Percentiles rank a stretch among this genome's conserved stretches.
phyloP scores from a whole-genome alignment of 2,329 filamentous ascomycete species.

The Dothistroma pini region DNA sequence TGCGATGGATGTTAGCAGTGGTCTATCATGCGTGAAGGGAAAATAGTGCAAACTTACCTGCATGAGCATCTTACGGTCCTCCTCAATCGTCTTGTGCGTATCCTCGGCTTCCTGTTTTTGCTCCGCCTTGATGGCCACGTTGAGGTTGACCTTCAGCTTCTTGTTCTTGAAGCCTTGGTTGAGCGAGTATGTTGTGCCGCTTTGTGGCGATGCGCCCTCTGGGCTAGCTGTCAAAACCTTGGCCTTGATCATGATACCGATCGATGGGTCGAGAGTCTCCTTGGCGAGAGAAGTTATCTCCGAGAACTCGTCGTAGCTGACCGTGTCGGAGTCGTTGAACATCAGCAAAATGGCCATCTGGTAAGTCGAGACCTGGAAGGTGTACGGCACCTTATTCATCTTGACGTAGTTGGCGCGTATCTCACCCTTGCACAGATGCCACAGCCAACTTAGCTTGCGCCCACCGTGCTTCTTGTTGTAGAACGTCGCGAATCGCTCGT shows the following conservation, averaged over 20 bases:
- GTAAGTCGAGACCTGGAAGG: constrained; percentile 94
- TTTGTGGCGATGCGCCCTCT: constrained; percentile 69
- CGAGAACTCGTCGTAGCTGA: constrained; percentile 84
- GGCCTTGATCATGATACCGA: constrained; percentile 85
- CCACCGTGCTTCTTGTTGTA: constrained; percentile 97
- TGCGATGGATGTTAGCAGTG: constrained; percentile 44
- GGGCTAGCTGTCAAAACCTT: constrained; percentile 76
- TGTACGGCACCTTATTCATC: constrained; percentile 82
- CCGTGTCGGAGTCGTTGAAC: constrained; percentile 85
- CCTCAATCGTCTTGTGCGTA: constrained; percentile 99
- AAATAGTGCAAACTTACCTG: constrained; percentile 63
- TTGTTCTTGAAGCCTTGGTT: constrained; percentile 98
- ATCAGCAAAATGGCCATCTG: constrained; percentile 95
- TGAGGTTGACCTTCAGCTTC: constrained; percentile 95
- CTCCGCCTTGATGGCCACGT: constrained; percentile 90
- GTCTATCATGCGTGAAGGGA: not conserved
- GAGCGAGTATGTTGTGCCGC: constrained; percentile 74
- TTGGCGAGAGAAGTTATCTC: constrained; percentile 73
- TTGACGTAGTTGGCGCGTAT: constrained; percentile 92
- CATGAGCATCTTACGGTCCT: constrained; percentile 91
- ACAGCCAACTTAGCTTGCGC: constrained; percentile 94
- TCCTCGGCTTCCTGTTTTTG: constrained; percentile 95
- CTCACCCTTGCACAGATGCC: constrained; percentile 97
- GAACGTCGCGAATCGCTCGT: constrained; percentile 83
- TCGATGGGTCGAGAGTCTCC: constrained; percentile 81